Base-by-base conservation (phyloP, 495 filamentous ascomycete species). In the Tuber borchii region DNA sequence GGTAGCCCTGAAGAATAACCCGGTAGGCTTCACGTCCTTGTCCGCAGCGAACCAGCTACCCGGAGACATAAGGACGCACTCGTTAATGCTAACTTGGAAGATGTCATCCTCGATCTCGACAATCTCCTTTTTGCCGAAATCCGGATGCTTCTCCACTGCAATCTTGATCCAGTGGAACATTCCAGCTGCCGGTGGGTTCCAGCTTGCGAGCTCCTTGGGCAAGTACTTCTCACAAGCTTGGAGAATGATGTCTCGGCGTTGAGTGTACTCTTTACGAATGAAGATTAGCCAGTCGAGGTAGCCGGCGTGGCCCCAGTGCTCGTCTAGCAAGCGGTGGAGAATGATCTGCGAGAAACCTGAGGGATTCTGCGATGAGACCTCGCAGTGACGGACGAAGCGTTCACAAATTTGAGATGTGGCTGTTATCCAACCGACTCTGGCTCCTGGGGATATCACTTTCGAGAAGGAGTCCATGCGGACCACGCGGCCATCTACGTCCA, bases 101-200 rank as follows among this genome's bases (percentile, higher is more conserved):
- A 99, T 91, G 56, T 91, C 89, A 72, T 96, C 91, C 84, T 99
- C 95, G 43, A 98, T 90, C 19, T 88, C 88, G 31, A 89, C 84
- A 77, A 92, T 86, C 44, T 85, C 84, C 81, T 89, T 90, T n/a
- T 83, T 86, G 31, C 84, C 83, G 3, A 86, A 86, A 42, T 85
- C 76, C 1, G 93, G 94, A 84, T 97, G 94, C 75, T 89, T 89
- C 42, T 84, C 86, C 85, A 90, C 91, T 81, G 95, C 88, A 26
- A 99, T 85, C 73, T 90, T 87, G 48, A 99, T 86, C 95, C 95
- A 97, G 82, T 93, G 91, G 87, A 99, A 99, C 95, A 99, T 99
- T 82, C 95, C 95, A n/a, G 95, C 94, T 48, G 87, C 87, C 3
- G 95, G 94, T 10, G 92, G 86, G 48, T 84, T 87, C 96, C 95